Base-by-base conservation (phyloP, 1,284 basidiomycete genomes). In the Leccinum subrobustum region DNA sequence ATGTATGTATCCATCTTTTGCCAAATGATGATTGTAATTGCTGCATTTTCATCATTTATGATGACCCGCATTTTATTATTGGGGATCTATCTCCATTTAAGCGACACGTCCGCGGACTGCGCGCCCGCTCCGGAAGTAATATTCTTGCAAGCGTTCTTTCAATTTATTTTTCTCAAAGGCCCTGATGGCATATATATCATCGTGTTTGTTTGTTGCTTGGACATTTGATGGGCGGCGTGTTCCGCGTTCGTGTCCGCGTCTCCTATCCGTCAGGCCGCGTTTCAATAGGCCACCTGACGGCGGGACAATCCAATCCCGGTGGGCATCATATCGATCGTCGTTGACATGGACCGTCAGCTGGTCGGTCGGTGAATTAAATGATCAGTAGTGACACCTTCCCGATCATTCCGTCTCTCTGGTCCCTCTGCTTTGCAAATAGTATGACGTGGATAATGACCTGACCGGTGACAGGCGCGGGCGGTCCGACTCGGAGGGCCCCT, bases 81-180 rank as follows among this genome's bases (percentile, higher is more conserved):
- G 44, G 54, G 48, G 33, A 31, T 35, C 5, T 58, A 55, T 59
- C 64, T 52, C 61, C 55, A 31, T 66, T 55, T 51, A 44, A 18
- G 8, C 29, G 16, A 12, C 18, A 20, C 44, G 44, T 35, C 50
- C 47, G 37, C 33, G 52, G 25, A 37, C 52, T 11, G 33, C 52
- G 31, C 52, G 11, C 39, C 44, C 44, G 18, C 44, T 6, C 44
- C n/a, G 44, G 3, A 23, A 31, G 16, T 20, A 25, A 42, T 9
- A 29, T 52, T 50, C 33, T 50, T 11, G 50, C 44, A 51, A 11
- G 48, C 33, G 6, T 60, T 31, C 50, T 25, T 60, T 56, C 31
- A 12, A 57, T 25, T 47, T 44, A 11, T 29, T 11, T 47, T 20
- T 3, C 18, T 47, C 23, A 14, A 51, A 51, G 27, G 44, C 6